Percentiles rank a stretch among this genome's conserved stretches.
These are phyloP conservation scores for Cicer chorassanicum DNA, from an alignment of 306 rosid species.

Conservation along the genomic window DNA sequence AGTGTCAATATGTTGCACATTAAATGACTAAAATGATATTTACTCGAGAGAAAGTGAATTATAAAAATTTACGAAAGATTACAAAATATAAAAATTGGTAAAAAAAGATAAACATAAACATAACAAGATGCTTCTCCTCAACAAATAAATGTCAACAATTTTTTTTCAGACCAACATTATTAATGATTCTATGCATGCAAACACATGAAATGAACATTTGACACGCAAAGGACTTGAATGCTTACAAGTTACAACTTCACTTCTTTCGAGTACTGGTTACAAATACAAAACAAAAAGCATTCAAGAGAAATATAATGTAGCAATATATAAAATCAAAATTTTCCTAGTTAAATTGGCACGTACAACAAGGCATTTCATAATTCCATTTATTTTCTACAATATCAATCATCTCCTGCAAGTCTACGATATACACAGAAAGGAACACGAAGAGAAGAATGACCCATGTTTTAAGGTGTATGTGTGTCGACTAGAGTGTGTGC, in stretches of 20 bases:
- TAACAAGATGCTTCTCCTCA: background rate
- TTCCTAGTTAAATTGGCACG: slow-evolving; percentile 51
- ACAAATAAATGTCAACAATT: background rate
- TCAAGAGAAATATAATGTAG: slow-evolving; percentile 26
- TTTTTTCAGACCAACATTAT: background rate
- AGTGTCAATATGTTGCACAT: too few relatives aligned
- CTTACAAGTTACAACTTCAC: background rate
- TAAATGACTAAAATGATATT: too few relatives aligned
- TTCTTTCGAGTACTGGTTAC: background rate
- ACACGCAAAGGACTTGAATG: slow-evolving; percentile 33
- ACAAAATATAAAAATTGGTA: background rate
- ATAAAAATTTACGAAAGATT: background rate
- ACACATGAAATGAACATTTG: slow-evolving; percentile 33
- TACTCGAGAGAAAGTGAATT: background rate
- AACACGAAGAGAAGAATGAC: background rate
- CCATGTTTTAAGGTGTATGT: slow-evolving; percentile 5
- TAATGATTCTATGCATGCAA: slow-evolving; percentile 43
- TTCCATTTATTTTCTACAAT: slow-evolving; percentile 29
- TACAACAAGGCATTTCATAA: slow-evolving; percentile 49
- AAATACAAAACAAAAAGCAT: background rate
- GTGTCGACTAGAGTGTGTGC: slow-evolving; percentile 38
- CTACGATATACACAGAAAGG: background rate
- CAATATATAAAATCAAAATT: background rate
- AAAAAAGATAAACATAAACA: too few relatives aligned
- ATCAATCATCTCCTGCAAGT: background rate